Evolutionary conservation across 2,329 filamentous ascomycete genomes (phyloP), one percentile per base, ranked within the genome.

Genomic region (Pseudopithomyces maydicus): DNA sequence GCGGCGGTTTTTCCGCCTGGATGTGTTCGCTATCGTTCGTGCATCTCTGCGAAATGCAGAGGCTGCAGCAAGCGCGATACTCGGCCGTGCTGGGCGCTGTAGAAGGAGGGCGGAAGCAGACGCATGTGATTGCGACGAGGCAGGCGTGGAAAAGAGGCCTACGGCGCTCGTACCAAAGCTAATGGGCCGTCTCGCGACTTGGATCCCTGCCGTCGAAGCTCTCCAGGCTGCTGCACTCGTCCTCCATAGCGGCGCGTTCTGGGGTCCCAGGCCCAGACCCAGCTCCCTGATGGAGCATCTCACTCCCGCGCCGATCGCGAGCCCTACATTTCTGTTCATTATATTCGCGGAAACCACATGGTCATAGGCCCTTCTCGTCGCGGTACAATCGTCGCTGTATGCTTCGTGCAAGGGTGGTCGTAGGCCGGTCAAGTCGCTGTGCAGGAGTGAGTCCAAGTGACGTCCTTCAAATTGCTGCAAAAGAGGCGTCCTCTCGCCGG

Each of bases 241-340:
- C 38, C 57, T 63, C 41, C 61, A 57, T n/a, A 67, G 63, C 42
- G 46, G 51, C 43, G 45, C 52, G 56, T 56, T 53, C 36, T 66
- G 60, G 46, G 53, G 48, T 47, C 17, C 41, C 19, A 68, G 61
- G 47, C 23, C 45, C 17, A 69, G 62, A 51, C 64, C 66, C 57
- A 64, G 68, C 64, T 67, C 67, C 56, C 67, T 64, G 58, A 67
- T 52, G 26, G 67, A 65, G 66, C 70, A 70, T 64, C 71, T 67
- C 59, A 73, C 58, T 48, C 68, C 61, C 58, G 72, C 73, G 73
- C 69, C 72, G 66, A 70, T 65, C 64, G 66, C 62, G 58, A 65
- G 58, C 65, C 66, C 73, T 70, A 74, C 77, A 80, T 79, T 74
- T 69, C 78, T 69, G 69, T 74, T 79, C 79, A 81, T 81, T 68